Evolutionary conservation across 2,329 filamentous ascomycete species (phyloP), one percentile per base, ranked within the genome.

Genomic region (Fusarium protoensiforme): DNA sequence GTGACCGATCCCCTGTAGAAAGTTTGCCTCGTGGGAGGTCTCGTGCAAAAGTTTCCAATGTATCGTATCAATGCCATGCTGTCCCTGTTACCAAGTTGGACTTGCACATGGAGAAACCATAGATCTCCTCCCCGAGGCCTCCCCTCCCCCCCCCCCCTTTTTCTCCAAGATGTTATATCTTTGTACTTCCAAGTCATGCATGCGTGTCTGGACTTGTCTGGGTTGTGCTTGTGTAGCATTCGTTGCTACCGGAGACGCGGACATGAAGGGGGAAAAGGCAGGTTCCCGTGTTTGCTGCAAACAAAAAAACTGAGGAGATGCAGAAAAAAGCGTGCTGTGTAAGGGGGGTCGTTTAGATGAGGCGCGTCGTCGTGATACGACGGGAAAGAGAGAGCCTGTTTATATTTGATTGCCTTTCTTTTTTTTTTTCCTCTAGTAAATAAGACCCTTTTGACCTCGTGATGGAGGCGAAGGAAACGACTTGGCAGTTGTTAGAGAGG

Each of bases 251-350:
- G 61, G 38, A 72, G 61, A 57, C 43, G 24, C 48, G 71, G 67
- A 46, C 20, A 16, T 29, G 43, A 20, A n/a, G 3, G 10, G n/a
- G 7, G 18, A 24, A 24, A 11, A 29, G 61, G 67, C 64, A 73
- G 48, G 64, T 38, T 73, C 41, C 67, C 68, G 61, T 53, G 63
- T 74, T 73, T 73, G 71, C 41, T 63, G n/a, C 69, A 57, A 38
- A 57, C 57, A 20, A 22, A 36, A 24, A 20, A 20, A 39, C 36
- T 16, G 24, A 20, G 22, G 54, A 59, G 38, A 59, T 61, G 39
- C 59, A 53, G 24, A 35, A 35, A 33, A 51, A 46, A 38, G 59
- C 31, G 61, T 46, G 62, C 27, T 65, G 63, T 69, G 41, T 64
- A 64, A 65, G 31, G 33, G 39, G 20, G 59, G 31, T 74, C 65